Base-by-base conservation (phyloP, 2,329 filamentous ascomycete species). In the Talaromyces piceae region DNA sequence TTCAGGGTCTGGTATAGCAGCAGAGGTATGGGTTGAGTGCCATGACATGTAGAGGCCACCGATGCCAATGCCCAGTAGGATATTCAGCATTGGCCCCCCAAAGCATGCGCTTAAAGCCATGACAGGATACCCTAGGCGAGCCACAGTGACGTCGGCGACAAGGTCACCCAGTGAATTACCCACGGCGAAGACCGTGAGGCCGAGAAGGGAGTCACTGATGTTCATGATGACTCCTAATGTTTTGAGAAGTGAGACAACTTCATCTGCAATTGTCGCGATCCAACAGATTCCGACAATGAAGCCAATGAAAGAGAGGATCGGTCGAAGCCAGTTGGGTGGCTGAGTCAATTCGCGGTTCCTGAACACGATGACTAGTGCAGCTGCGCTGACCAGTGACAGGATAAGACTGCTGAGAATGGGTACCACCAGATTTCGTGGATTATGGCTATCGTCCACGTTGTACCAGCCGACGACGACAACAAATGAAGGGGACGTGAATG, bases 81-180 rank as follows among this genome's bases (percentile, higher is more conserved):
- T 98, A 61, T 98, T 98, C 37, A 98, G 80, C 89, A 98, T 91
- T 0, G 93, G 93, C 0, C 93, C 94, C n/a, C 93, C 93, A 66
- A 98, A 96, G 66, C 93, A 98, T 4, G 93, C 93, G 28, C 88
- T 91, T 37, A 86, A 72, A 1, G 93, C 93, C 93, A 98, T 98
- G 56, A 98, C 90, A 0, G 93, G 93, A 68, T 91, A 96, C 2
- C 93, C 93, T 2, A 98, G 81, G 28, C 88, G 82, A 3, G 93
- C 93, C 31, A 98, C 87, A 0, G 93, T 98, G 49, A 97, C 87
- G 65, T 98, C 87, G 13, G 93, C 91, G 8, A 98, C 89, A 13
- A 98, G 77, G 62, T 98, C 93, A 31, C 93, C 91, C 7, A 97
- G 78, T 7, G 88, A 95, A 69, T 98, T 98, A 25, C 93, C 93